A percentile compares a stretch with the other conserved stretches of the same genome.
Evolutionary conservation across 75 land plant genomes (phyloP).

Genomic region (Isoetes taiwanensis): DNA sequence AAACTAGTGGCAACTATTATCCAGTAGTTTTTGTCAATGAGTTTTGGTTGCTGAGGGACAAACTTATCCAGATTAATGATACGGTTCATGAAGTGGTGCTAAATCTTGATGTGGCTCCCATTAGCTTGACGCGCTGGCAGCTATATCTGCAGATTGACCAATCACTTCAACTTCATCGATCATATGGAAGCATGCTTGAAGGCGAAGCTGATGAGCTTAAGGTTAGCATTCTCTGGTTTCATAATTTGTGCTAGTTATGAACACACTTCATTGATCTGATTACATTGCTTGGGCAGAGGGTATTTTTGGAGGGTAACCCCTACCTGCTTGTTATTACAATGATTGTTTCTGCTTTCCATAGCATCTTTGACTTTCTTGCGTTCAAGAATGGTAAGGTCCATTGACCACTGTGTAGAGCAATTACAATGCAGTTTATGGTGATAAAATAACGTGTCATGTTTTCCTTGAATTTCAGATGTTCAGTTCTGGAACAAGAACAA

Average conservation of each 20-base stretch:
- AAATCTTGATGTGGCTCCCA: constrained; percentile 71
- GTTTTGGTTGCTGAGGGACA: constrained; percentile 93
- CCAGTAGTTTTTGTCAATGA: constrained; percentile 88
- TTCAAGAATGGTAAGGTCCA: constrained; percentile 77
- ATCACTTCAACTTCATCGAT: constrained; percentile 86
- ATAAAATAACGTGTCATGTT: background rate
- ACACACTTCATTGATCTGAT: too few species aligned
- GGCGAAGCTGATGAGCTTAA: constrained; percentile 98
- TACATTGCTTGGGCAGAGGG: constrained; percentile 50
- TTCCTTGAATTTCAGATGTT: constrained; percentile 48
- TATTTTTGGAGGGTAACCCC: constrained; percentile 94
- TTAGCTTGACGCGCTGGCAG: constrained; percentile 95
- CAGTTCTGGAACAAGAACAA: constrained; percentile 99
- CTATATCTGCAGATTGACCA: constrained; percentile 89
- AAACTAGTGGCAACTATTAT: constrained; percentile 52
- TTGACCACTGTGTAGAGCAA: background rate
- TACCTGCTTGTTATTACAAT: constrained; percentile 69
- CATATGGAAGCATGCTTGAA: constrained; percentile 98
- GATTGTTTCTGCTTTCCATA: constrained; percentile 77
- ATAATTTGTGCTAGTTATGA: background rate
- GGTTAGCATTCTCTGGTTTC: constrained; percentile 24
- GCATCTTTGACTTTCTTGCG: constrained; percentile 87
- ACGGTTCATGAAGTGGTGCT: constrained; percentile 62
- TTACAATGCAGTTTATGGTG: background rate
- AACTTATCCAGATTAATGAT: constrained; percentile 65